phyloP scores from a whole-genome alignment of 108 stramenopile genomes.

The Nitzschia sp. region DNA sequence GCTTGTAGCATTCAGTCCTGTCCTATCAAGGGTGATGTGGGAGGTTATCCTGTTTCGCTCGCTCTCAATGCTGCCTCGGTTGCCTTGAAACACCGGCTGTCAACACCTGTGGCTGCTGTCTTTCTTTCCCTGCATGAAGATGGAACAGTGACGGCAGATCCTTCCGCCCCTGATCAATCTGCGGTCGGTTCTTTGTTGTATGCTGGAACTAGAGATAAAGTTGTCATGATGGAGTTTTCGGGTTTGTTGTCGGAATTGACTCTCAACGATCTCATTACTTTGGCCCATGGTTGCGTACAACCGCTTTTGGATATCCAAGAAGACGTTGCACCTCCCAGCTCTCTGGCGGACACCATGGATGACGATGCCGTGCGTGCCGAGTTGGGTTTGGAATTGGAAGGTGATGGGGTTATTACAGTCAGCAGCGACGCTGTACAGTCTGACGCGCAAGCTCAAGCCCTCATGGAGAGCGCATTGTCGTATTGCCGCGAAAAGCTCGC shows the following conservation, averaged over 20 bases:
- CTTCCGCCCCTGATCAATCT: conserved; percentile 1
- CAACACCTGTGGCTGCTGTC: conserved; percentile 61
- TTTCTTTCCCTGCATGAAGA: conserved; percentile 37
- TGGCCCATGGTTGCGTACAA: conserved; percentile 51
- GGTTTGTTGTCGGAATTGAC: conserved; percentile 36
- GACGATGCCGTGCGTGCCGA: conserved; percentile 37
- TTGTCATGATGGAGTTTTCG: conserved; percentile 60
- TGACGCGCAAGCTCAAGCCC: conserved; percentile 4
- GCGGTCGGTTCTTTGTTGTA: conserved; percentile 43
- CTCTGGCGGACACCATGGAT: conserved; percentile 11
- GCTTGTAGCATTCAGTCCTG: conserved; percentile 51
- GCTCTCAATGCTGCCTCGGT: conserved; percentile 82
- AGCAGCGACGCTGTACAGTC: not conserved
- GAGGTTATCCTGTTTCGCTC: conserved; percentile 58
- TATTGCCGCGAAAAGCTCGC: conserved; percentile 11
- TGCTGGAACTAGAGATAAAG: conserved; percentile 54
- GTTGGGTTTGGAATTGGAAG: conserved; percentile 33
- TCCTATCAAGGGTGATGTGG: conserved; percentile 19
- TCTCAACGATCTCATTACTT: conserved; percentile 39
- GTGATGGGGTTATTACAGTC: not conserved
- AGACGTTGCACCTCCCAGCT: not conserved
- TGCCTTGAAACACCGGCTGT: conserved; percentile 60
- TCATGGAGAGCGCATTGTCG: conserved; percentile 13
- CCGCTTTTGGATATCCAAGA: conserved; percentile 52
- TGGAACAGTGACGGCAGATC: conserved; percentile 44